These are phyloP conservation scores for Calvatia gigantea DNA, from an alignment of 768 basidiomycete genomes.

Conservation along the genomic window DNA sequence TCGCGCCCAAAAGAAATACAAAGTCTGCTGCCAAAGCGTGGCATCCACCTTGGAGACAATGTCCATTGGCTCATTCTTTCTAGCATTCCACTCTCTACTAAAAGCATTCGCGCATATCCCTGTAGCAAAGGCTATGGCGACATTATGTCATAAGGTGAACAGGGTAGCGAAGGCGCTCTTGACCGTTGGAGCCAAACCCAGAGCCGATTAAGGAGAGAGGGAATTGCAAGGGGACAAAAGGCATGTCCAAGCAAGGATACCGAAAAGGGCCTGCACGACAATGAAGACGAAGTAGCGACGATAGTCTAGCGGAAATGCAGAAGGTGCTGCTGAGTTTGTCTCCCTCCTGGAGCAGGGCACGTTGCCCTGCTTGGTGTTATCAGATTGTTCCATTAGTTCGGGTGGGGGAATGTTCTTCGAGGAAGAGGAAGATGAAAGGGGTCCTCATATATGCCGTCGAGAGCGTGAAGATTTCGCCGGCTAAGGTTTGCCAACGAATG, in stretches of 20 bases:
- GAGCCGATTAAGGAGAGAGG: not conserved
- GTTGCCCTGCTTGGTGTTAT: no score
- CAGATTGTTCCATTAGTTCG: no score
- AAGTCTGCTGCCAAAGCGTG: not conserved
- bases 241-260: not conserved
- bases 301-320: not conserved
- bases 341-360: no score
- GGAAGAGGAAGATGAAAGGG: no score
- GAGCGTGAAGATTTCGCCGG: no score
- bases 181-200: not conserved
- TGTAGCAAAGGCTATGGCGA: not conserved
- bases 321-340: no score
- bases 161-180: not conserved
- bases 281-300: not conserved
- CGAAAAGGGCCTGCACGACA: not conserved
- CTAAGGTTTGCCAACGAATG: no score
- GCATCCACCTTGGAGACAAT: not conserved
- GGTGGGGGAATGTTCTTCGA: no score
- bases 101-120: not conserved
- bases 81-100: not conserved
- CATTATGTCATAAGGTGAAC: not conserved
- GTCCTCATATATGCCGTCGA: no score
- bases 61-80: not conserved
- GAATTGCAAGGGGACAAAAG: not conserved
- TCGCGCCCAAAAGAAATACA: not conserved